Conservation (phyloP, 2,329 filamentous ascomycete genomes). For the Tolypocladium endophyticum region DNA sequence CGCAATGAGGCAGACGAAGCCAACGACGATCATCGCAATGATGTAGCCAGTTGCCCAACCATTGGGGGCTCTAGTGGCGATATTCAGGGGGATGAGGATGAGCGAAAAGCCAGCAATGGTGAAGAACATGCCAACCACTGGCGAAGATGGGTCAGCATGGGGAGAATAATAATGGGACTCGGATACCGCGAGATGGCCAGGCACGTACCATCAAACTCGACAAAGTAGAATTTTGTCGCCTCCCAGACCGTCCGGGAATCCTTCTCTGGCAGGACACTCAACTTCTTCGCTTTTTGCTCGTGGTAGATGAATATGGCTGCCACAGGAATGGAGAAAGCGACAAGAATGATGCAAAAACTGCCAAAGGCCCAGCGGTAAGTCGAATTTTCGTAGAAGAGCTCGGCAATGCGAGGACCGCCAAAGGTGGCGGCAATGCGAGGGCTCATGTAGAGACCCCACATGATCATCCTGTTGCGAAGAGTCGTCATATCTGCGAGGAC, state of each 20-base stretch:
- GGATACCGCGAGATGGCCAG: neutral
- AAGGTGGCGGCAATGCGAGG: conserved; percentile 34
- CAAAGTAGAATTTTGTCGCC: conserved; percentile 39
- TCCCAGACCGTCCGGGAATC: conserved; percentile 31
- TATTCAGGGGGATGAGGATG: conserved; percentile 40
- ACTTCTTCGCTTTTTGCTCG: conserved; percentile 30
- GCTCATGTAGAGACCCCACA: conserved; percentile 30
- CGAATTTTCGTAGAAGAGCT: conserved; percentile 24
- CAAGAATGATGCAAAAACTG: conserved; percentile 51
- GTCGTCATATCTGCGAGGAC: conserved; percentile 32
- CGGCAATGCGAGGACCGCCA: conserved; percentile 29
- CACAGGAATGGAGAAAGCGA: conserved; percentile 31
- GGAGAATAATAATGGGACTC: too few relatives aligned
- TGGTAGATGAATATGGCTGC: conserved; percentile 21
- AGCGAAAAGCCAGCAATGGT: conserved; percentile 40
- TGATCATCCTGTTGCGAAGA: conserved; percentile 30
- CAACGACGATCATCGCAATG: conserved; percentile 38
- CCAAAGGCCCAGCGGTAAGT: conserved; percentile 44
- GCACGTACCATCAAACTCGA: conserved; percentile 45
- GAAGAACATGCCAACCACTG: conserved; percentile 38
- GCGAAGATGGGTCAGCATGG: neutral
- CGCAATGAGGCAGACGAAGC: conserved; percentile 32
- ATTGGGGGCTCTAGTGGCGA: conserved; percentile 21
- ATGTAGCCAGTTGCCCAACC: conserved; percentile 33
- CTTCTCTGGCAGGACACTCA: conserved; percentile 20